Percentiles rank a stretch among this genome's conserved stretches.
phyloP scores from a whole-genome alignment of 1,284 basidiomycete species.

The Apiotrichum domesticum region DNA sequence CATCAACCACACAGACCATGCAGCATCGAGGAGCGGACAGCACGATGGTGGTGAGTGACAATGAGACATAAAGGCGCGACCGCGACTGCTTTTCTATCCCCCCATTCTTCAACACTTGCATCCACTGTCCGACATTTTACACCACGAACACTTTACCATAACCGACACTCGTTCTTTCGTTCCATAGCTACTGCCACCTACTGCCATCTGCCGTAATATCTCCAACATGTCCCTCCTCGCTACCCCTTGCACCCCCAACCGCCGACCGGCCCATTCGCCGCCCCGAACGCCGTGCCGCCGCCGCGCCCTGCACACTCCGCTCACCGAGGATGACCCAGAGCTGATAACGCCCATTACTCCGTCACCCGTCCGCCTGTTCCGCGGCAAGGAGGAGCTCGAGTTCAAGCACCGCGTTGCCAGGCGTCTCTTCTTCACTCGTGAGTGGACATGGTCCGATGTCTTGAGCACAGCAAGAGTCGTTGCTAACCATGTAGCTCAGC shows the following conservation, averaged over 20 bases:
- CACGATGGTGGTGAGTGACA: too few species aligned
- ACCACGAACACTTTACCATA: too few species aligned
- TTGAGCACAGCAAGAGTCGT: too few species aligned
- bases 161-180: too few species aligned
- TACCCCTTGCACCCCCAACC: neutral
- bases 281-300: neutral
- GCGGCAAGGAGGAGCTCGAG: neutral
- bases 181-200: too few species aligned
- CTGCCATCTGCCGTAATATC: neutral
- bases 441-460: neutral
- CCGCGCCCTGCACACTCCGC: neutral
- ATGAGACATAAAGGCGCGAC: too few species aligned
- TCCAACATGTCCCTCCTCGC: neutral
- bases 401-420: constrained; percentile 1
- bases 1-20: too few species aligned
- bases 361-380: neutral
- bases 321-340: neutral
- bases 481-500: neutral
- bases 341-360: neutral
- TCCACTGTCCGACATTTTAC: neutral
- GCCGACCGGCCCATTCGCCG: neutral
- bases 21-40: too few species aligned
- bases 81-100: neutral
- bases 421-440: constrained; percentile 2
- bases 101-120: neutral